These are phyloP conservation scores for Fonsecaea erecta DNA, from an alignment of 2,329 filamentous ascomycete genomes.

Conservation along the genomic window DNA sequence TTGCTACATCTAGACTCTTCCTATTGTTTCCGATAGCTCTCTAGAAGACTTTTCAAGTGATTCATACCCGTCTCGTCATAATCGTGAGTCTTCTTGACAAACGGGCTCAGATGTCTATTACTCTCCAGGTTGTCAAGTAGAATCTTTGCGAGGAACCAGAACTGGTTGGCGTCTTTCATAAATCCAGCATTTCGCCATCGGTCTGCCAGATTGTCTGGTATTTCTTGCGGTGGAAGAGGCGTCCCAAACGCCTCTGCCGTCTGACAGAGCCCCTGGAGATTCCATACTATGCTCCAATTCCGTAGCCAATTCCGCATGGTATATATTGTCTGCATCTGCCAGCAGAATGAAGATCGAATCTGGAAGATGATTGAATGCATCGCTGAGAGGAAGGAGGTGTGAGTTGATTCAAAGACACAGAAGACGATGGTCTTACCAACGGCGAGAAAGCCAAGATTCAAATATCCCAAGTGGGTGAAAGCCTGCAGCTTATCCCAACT, in stretches of 20 bases:
- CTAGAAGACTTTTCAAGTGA: background rate
- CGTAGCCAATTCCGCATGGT: slow-evolving; percentile 1
- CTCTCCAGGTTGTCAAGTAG: background rate
- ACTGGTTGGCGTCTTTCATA: slow-evolving; percentile 12
- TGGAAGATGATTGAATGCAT: slow-evolving; percentile 11
- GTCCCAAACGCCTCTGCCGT: slow-evolving; percentile 7
- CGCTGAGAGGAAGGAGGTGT: background rate
- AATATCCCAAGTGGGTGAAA: slow-evolving; percentile 14
- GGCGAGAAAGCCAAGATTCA: slow-evolving; percentile 14
- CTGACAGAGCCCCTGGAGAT: background rate
- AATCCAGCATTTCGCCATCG: slow-evolving; percentile 13
- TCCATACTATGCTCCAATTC: slow-evolving; percentile 1
- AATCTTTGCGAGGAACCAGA: slow-evolving; percentile 12
- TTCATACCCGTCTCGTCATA: slow-evolving; percentile 12
- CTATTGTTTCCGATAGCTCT: too few species aligned
- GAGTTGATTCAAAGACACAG: too few species aligned
- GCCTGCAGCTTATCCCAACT: background rate
- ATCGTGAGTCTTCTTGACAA: background rate
- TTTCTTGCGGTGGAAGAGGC: background rate
- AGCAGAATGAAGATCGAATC: background rate
- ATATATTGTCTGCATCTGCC: background rate
- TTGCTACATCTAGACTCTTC: too few species aligned
- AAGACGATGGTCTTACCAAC: background rate
- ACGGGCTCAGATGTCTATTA: too few species aligned
- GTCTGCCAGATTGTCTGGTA: background rate